These are phyloP conservation scores for Capsicum rhomboideum DNA, from an alignment of 257 asterid species.

Conservation along the genomic window DNA sequence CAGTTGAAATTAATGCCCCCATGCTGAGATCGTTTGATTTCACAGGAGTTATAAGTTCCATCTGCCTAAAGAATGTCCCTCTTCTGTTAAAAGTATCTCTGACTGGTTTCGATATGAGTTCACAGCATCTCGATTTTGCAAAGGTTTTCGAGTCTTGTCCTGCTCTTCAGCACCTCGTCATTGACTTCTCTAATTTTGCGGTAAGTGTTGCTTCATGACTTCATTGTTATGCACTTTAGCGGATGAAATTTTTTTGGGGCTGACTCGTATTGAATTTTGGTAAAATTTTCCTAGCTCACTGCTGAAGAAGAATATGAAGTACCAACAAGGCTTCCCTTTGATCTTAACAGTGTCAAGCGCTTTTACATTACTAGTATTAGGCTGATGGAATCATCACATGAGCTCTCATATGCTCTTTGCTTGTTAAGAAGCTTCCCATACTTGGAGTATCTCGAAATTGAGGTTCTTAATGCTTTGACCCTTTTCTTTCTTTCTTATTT, in stretches of 20 bases:
- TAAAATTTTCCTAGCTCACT: neutral
- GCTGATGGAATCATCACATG: neutral
- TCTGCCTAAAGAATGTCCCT: slow-evolving; percentile 1
- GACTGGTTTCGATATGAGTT: no score
- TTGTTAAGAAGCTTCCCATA: neutral
- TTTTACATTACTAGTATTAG: neutral
- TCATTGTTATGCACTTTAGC: neutral
- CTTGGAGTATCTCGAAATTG: neutral
- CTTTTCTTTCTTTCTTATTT: neutral
- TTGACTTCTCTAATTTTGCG: neutral
- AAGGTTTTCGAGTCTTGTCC: neutral
- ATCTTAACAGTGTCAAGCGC: neutral
- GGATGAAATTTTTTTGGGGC: neutral
- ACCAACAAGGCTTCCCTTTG: neutral
- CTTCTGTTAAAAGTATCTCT: neutral
- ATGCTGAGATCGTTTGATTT: neutral
- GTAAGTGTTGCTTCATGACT: neutral
- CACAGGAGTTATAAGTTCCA: neutral
- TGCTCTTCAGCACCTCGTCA: neutral
- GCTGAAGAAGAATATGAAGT: neutral
- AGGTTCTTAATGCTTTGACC: neutral
- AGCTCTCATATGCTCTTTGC: neutral
- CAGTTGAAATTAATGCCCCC: neutral
- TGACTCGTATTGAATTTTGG: neutral
- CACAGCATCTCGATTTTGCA: neutral